Percentiles rank a stretch among this genome's conserved stretches.
Conservation (phyloP, 2,329 filamentous ascomycete species). For the Penicillium sp. region DNA sequence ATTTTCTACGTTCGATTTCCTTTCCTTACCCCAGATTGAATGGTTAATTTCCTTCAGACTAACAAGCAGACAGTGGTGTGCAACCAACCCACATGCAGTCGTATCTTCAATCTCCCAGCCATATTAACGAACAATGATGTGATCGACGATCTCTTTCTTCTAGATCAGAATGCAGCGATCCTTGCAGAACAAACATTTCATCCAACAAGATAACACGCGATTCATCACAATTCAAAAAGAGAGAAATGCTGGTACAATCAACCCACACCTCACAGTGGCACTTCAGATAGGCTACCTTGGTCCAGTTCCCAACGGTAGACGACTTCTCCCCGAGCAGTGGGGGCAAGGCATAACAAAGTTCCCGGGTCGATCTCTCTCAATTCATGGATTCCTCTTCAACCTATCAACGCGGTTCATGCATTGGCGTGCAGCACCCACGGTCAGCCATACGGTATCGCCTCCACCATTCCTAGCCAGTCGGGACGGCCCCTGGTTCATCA, state of each 20-base stretch:
- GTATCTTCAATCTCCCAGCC: neutral
- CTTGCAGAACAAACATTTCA: neutral
- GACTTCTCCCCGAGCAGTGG: neutral
- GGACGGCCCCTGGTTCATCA: neutral
- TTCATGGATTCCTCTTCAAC: constrained; percentile 6
- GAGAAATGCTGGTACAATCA: neutral
- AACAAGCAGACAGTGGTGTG: no score
- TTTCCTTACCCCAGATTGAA: neutral
- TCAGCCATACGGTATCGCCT: constrained; percentile 8
- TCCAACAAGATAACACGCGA: neutral
- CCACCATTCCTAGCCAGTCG: neutral
- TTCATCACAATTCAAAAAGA: neutral
- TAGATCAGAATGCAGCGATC: neutral
- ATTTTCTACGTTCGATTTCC: neutral
- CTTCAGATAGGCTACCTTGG: neutral
- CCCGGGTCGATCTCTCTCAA: constrained; percentile 13
- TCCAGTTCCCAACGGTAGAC: neutral
- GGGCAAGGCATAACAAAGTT: constrained; percentile 13
- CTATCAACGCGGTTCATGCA: constrained; percentile 11
- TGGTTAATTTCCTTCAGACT: neutral
- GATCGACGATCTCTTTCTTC: neutral
- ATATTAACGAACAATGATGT: neutral
- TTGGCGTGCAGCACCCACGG: constrained; percentile 9
- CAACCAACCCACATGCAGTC: neutral
- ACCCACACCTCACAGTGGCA: neutral